Percentiles rank a stretch among this genome's conserved stretches.
phyloP scores from a whole-genome alignment of 345 rosid species.

The Dipteronia sinensis region DNA sequence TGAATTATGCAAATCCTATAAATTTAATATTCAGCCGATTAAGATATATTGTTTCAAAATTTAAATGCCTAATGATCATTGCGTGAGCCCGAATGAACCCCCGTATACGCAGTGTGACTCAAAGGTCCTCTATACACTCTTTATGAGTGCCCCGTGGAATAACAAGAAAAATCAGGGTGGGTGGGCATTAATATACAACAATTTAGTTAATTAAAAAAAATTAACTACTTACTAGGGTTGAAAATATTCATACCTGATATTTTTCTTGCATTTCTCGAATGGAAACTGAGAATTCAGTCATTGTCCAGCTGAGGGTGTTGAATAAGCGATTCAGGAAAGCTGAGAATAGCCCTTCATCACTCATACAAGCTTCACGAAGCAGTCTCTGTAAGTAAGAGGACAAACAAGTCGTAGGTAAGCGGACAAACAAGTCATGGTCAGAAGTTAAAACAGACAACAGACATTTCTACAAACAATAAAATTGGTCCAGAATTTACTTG shows the following conservation, averaged over 20 bases:
- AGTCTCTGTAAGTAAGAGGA: constrained; percentile 52
- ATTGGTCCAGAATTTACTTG: constrained; percentile 53
- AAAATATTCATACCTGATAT: constrained; percentile 55
- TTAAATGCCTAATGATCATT: background rate
- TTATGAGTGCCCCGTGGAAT: background rate
- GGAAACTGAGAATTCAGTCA: constrained; percentile 96
- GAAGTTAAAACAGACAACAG: constrained; percentile 1
- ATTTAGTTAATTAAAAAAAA: background rate
- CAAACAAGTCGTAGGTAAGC: constrained; percentile 19
- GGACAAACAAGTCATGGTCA: constrained; percentile 11
- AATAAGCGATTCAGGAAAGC: constrained; percentile 90
- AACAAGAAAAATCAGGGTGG: background rate
- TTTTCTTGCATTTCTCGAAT: constrained; percentile 96
- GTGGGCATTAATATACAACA: background rate
- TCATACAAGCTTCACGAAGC: constrained; percentile 76
- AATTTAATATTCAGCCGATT: background rate
- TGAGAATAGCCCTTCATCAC: constrained; percentile 69
- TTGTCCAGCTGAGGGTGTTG: constrained; percentile 97
- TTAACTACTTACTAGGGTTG: background rate
- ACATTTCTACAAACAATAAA: background rate
- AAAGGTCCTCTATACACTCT: background rate
- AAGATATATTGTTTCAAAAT: background rate
- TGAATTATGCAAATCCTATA: background rate
- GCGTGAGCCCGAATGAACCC: too few species aligned
- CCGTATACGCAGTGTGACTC: background rate